Base-by-base conservation (phyloP, 306 rosid genomes). In the Fragaria vesca region DNA sequence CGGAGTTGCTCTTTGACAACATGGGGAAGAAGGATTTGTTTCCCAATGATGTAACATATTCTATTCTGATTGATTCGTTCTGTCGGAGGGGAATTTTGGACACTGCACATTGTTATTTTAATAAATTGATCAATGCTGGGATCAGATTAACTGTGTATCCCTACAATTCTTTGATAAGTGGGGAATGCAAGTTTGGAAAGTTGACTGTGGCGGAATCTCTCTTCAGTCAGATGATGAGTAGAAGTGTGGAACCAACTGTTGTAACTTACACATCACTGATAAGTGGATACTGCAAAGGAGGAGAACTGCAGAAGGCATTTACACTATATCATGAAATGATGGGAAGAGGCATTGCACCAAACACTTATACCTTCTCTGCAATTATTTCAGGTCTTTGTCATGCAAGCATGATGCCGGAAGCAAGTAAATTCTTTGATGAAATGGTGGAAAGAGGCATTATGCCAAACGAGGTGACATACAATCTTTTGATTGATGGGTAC, bases 381-480 rank as follows among this genome's bases (percentile, higher is more conserved):
- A 94, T 94, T 68, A 90, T 94, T 78, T 89, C 88, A 73, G 98
- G 97, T 66, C 88, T 94, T 79, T 90, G 97, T 81, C 81, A 75
- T 21, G 76, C 85, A 24, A 83, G 83, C 73, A 83, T 77, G 82
- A 88, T 94, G 91, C 69, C 72, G 28, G 92, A 91, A 80, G 98
- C 98, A 26, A 79, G 82, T 78, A 81, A 86, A 48, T 72, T 92
- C 81, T 89, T 92, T 54, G 82, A 71, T 69, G 97, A 94, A 81
- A 86, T 94, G 93, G 73, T 79, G 70, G 84, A 79, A 78, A 79
- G 80, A 71, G 91, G 86, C 72, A 83, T 92, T 67, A 32, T 86
- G 83, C 97, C 97, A 69, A 94, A 89, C 55, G 93, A 94, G 87
- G 93, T 95, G 80, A 92, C 97, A 58, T 95, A 95, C 79, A 95